These are phyloP conservation scores for Vitis hybrid DNA, from an alignment of 177 flowering plant species.

Conservation along the genomic window DNA sequence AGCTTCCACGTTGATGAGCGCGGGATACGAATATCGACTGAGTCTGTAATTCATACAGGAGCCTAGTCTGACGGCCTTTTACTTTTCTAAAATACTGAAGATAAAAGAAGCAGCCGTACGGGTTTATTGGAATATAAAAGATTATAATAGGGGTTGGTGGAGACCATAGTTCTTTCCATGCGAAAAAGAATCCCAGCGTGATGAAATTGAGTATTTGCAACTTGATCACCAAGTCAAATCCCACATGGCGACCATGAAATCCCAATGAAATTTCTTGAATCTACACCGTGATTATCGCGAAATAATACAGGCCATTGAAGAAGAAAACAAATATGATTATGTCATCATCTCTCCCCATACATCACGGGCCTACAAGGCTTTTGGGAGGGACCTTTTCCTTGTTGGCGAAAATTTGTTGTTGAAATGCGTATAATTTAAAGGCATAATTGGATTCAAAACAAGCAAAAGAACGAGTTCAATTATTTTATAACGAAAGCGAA, in stretches of 20 bases:
- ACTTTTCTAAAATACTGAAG: neutral
- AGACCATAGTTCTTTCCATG: neutral
- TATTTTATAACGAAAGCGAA: constrained; percentile 8
- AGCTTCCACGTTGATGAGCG: constrained; percentile 3
- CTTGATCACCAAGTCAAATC: constrained; percentile 7
- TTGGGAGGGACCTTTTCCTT: neutral
- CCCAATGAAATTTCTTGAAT: neutral
- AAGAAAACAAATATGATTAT: constrained; percentile 7
- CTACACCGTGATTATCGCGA: constrained; percentile 18
- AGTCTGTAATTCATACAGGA: neutral
- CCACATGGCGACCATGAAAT: neutral
- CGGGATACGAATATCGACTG: neutral
- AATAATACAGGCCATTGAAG: neutral
- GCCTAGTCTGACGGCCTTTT: neutral
- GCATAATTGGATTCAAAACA: neutral
- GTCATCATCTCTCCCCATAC: constrained; percentile 8
- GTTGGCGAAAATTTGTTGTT: neutral
- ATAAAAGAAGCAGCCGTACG: neutral
- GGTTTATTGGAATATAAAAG: too few relatives aligned
- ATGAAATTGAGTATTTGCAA: neutral
- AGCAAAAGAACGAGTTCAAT: neutral
- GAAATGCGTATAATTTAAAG: too few relatives aligned
- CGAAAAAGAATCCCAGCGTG: neutral
- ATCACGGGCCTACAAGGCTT: neutral
- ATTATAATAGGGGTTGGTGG: too few relatives aligned